Conservation (phyloP, 2,329 filamentous ascomycete genomes). For the Fusarium miscanthi region DNA sequence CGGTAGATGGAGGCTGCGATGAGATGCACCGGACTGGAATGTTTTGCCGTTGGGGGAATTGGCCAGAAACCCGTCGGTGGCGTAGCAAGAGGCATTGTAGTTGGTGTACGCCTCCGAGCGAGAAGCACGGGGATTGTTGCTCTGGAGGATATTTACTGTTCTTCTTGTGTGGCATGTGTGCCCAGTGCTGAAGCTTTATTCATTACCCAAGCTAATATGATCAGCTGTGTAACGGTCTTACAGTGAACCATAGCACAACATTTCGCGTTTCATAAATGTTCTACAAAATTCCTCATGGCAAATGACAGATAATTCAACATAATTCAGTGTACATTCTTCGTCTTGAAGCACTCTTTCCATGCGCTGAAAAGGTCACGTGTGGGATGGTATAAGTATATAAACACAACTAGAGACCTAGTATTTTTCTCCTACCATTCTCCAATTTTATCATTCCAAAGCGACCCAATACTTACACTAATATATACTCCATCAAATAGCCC, state of each 20-base stretch:
- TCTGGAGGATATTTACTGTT: neutral
- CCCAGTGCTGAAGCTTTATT: neutral
- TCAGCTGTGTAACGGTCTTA: neutral
- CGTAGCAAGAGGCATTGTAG: neutral
- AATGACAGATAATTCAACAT: rapidly evolving
- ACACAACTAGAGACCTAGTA: rapidly evolving
- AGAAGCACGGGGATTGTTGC: rapidly evolving
- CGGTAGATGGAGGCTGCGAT: neutral
- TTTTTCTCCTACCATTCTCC: neutral
- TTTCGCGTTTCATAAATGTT: rapidly evolving
- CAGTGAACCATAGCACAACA: neutral
- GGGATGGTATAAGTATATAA: rapidly evolving
- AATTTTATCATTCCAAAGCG: rapidly evolving
- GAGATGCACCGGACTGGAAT: neutral
- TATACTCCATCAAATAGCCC: neutral
- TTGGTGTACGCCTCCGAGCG: neutral
- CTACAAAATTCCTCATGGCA: rapidly evolving
- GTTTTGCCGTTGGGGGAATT: neutral
- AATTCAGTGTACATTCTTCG: neutral
- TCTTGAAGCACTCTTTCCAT: neutral
- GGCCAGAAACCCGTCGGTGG: no score
- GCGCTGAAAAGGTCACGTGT: rapidly evolving
- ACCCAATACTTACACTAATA: neutral
- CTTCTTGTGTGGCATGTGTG: neutral
- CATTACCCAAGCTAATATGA: neutral